Conservation (phyloP, 2,329 filamentous ascomycete species). For the Uncinocarpus reesii region DNA sequence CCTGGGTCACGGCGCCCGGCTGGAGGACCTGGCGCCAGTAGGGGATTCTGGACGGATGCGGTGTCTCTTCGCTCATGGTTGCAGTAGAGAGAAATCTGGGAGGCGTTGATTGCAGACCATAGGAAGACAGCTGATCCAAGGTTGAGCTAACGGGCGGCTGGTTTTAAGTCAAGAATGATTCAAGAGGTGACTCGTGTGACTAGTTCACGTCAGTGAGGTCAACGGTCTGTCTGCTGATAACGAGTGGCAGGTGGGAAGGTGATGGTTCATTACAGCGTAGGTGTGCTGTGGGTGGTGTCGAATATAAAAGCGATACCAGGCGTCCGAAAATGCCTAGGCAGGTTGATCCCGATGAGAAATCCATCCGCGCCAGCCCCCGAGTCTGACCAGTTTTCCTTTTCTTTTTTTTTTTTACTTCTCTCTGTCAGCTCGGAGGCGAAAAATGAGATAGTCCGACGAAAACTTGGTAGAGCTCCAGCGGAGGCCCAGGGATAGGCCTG, state of each 20-base stretch:
- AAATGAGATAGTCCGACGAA: neutral
- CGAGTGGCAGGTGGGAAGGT: neutral
- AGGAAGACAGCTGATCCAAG: neutral
- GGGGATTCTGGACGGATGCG: conserved; percentile 20
- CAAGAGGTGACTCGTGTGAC: no score
- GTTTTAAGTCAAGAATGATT: no score
- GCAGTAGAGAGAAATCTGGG: neutral
- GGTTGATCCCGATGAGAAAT: neutral
- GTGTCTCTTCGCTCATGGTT: conserved; percentile 5
- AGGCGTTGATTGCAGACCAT: neutral
- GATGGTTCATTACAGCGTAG: neutral
- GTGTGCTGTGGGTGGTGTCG: neutral
- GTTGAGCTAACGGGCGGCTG: neutral
- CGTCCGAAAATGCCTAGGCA: neutral
- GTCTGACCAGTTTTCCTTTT: no score
- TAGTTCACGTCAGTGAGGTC: no score
- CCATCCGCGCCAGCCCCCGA: no score
- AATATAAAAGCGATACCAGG: neutral
- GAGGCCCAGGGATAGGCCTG: no score
- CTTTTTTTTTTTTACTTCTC: neutral
- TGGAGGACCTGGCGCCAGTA: conserved; percentile 48
- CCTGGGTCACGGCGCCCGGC: conserved; percentile 48
- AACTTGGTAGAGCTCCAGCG: neutral
- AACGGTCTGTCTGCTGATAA: neutral
- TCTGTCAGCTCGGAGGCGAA: neutral